A percentile compares a stretch with the other conserved stretches of the same genome.
Conservation (phyloP, 2,329 filamentous ascomycete genomes). For the Sarocladiaceae sp. region DNA sequence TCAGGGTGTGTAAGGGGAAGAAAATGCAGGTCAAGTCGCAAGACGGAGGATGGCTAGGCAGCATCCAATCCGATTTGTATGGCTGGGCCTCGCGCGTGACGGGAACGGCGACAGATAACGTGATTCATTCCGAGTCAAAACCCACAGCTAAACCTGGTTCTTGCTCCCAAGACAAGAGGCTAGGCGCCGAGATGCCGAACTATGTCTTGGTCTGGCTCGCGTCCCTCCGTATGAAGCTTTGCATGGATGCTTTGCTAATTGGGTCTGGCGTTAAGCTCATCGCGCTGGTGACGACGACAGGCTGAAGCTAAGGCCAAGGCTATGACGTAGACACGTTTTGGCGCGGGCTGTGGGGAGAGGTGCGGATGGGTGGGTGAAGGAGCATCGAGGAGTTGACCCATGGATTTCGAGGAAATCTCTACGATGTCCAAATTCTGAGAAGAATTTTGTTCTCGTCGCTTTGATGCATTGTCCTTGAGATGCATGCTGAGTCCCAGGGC, state of each 20-base stretch:
- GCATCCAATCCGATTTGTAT: not conserved
- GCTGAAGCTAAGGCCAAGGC: too few relatives aligned
- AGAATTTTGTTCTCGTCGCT: too few relatives aligned
- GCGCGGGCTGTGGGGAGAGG: too few relatives aligned
- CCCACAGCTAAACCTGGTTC: not conserved
- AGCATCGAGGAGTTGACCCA: too few relatives aligned
- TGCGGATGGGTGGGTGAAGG: too few relatives aligned
- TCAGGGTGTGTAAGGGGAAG: not conserved
- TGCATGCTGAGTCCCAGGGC: too few relatives aligned
- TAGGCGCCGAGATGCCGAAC: slow-evolving; percentile 1
- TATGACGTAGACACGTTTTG: too few relatives aligned
- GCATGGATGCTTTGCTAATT: too few relatives aligned
- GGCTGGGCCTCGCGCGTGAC: not conserved
- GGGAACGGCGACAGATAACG: not conserved
- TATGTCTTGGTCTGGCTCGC: not conserved
- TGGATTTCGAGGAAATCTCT: too few relatives aligned
- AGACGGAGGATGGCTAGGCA: slow-evolving; percentile 1
- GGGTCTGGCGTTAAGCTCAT: slow-evolving; percentile 1
- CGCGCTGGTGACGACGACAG: too few relatives aligned
- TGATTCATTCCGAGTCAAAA: slow-evolving; percentile 7
- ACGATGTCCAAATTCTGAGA: too few relatives aligned
- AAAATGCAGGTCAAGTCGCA: not conserved
- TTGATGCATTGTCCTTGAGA: too few relatives aligned
- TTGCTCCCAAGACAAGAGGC: not conserved
- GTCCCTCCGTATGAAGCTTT: not conserved